These are phyloP conservation scores for Rubroboletus pulcherrimus DNA, from an alignment of 768 basidiomycete genomes.

Conservation along the genomic window DNA sequence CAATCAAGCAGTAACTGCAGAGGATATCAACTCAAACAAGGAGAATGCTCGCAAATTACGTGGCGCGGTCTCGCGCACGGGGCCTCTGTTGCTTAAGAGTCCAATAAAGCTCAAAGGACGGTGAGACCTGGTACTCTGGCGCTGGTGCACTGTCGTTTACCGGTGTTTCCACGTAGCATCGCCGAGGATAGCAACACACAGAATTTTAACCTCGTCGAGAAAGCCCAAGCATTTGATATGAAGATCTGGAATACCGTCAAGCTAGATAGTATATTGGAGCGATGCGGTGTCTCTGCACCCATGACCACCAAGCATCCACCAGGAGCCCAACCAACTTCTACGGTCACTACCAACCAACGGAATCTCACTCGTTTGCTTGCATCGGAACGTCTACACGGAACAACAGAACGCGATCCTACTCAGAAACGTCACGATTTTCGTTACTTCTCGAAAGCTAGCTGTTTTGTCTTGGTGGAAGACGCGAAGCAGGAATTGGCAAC, in stretches of 20 bases:
- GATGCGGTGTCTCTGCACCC: conserved; percentile 47
- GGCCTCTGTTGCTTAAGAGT: conserved; percentile 46
- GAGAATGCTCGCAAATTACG: conserved; percentile 53
- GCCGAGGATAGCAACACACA: conserved; percentile 30
- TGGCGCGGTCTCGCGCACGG: conserved; percentile 19
- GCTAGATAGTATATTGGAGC: conserved; percentile 66
- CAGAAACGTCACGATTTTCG: conserved; percentile 83
- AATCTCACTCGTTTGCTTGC: conserved; percentile 63
- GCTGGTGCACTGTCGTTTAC: background rate
- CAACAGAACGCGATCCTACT: conserved; percentile 85
- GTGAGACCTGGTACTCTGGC: conserved; percentile 36
- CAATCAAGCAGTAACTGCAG: conserved; percentile 41
- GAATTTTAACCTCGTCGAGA: conserved; percentile 52
- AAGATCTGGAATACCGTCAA: conserved; percentile 85
- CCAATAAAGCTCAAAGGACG: conserved; percentile 59
- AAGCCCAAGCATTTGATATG: conserved; percentile 67
- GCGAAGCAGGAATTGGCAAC: conserved; percentile 79
- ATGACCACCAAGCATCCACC: conserved; percentile 26
- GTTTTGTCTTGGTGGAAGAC: conserved; percentile 91
- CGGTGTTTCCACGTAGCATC: conserved; percentile 16
- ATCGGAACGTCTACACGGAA: conserved; percentile 81
- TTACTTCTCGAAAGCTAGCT: conserved; percentile 75
- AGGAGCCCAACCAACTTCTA: conserved; percentile 29
- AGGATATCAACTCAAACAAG: conserved; percentile 48
- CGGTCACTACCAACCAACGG: conserved; percentile 36